Evolutionary conservation across 331 rosid genomes (phyloP), one percentile per base, ranked within the genome.

Genomic region (Spiraea crenata): DNA sequence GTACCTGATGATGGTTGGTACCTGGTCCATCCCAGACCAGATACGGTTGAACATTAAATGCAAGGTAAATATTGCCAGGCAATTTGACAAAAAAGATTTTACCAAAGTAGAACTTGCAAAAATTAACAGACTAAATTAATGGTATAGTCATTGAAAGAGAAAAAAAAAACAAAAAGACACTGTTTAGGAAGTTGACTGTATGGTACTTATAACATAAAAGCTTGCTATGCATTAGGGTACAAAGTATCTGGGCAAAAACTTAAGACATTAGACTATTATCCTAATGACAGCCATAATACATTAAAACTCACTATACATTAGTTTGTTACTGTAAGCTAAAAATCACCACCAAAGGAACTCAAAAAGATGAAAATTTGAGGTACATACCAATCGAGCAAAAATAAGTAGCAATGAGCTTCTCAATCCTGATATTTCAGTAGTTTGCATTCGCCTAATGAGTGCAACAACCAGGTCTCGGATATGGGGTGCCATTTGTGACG

Each of bases 341-440:
- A 14, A 5, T 9, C 12, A 9, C 20, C 49, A 54, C 25, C 35
- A 48, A 10, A 4, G 64, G 63, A 69, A 41, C 54, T 55, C 7
- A 15, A 19, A 69, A 55, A 69, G 54, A 69, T 54, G 5, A 44
- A 31, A 12, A 49, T 57, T 56, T n/a, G 38, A 65, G 17, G 41
- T 9, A 17, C 80, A 79, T 86, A 91, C 99, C 96, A 93, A 67
- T 82, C 97, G 84, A 9, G 99, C 96, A 75, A 93, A 86, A 82
- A 89, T 90, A 47, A 90, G 87, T 58, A 93, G 77, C 87, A 93
- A 77, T 17, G 99, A 93, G 82, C 95, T 84, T 80, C 78, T 82
- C 84, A 93, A 61, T 69, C 88, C 81, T 42, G 82, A 81, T 66
- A 85, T 91, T 82, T 88, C 83, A 77, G 87, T 90, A 76, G 99